Evolutionary conservation across 2,329 filamentous ascomycete species (phyloP).

Genomic region (Coniochaeta sp.): DNA sequence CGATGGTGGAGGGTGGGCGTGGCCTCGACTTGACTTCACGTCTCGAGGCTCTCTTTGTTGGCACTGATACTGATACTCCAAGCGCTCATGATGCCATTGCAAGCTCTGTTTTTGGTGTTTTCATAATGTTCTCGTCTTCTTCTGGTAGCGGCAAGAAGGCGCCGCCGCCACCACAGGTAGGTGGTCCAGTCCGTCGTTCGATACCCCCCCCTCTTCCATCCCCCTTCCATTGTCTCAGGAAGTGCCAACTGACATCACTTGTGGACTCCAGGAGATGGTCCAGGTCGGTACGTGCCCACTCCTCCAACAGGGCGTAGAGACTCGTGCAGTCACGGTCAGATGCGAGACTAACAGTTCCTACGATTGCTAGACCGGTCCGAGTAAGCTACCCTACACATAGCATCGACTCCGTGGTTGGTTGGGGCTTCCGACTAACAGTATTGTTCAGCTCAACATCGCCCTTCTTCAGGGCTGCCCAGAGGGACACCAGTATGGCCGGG

Average conservation of each 20-base stretch:
- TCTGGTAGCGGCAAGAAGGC: conserved; percentile 63
- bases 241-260: conserved; percentile 6
- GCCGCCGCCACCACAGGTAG: conserved; percentile 58
- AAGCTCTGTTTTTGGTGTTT: not conserved
- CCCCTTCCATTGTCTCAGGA: conserved; percentile 23
- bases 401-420: conserved; percentile 11
- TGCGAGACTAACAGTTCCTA: conserved; percentile 9
- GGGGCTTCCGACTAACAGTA: conserved; percentile 6
- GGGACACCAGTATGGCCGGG: conserved; percentile 37
- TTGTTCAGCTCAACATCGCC: conserved; percentile 68
- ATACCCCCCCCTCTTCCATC: too few species aligned
- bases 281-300: conserved; percentile 74
- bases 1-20: not conserved
- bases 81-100: not conserved
- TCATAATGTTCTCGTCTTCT: conserved; percentile 53
- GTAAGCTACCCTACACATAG: conserved; percentile 40
- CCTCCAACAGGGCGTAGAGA: conserved; percentile 3
- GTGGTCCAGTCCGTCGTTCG: not conserved
- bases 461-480: conserved; percentile 69
- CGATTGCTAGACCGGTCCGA: conserved; percentile 49
- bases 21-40: not conserved
- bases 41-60: not conserved
- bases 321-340: not conserved
- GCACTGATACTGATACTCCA: not conserved
- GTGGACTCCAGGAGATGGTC: conserved; percentile 77